Percentiles rank a stretch among this genome's conserved stretches.
phyloP scores from a whole-genome alignment of 2,329 filamentous ascomycete genomes.

The Trichoderma atrobrunneum region DNA sequence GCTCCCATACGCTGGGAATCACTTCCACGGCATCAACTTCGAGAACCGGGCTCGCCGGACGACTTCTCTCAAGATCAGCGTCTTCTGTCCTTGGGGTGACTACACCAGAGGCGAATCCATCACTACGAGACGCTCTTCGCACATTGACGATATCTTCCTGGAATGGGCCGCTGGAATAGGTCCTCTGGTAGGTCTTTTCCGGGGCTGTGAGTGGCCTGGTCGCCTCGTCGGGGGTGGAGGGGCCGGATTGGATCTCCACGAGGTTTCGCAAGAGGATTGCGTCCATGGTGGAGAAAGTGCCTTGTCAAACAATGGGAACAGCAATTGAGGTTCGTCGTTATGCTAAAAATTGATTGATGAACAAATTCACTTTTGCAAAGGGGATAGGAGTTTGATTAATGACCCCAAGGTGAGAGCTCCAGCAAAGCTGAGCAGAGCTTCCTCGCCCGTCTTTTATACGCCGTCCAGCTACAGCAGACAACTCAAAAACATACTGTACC shows the following conservation, averaged over 20 bases:
- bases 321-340: neutral
- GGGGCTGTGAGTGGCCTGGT: slow-evolving; percentile 31
- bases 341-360: neutral
- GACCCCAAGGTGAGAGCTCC: neutral
- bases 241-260: slow-evolving; percentile 32
- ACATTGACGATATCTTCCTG: slow-evolving; percentile 29
- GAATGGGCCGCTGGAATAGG: slow-evolving; percentile 39
- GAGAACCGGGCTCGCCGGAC: slow-evolving; percentile 44
- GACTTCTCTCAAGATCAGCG: slow-evolving; percentile 51
- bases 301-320: neutral
- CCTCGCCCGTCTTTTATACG: neutral
- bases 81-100: slow-evolving; percentile 18
- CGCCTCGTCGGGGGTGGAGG: slow-evolving; percentile 22
- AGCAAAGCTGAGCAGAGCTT: neutral
- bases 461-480: neutral
- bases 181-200: slow-evolving; percentile 38
- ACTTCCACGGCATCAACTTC: slow-evolving; percentile 41
- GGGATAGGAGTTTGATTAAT: neutral
- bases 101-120: slow-evolving; percentile 16
- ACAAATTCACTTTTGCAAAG: neutral
- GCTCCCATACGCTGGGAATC: slow-evolving; percentile 57
- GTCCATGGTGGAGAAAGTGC: slow-evolving; percentile 31
- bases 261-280: slow-evolving; percentile 33
- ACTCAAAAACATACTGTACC: neutral
- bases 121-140: slow-evolving; percentile 20